Conservation (phyloP, 768 basidiomycete genomes). For the Panellus pusillus region DNA sequence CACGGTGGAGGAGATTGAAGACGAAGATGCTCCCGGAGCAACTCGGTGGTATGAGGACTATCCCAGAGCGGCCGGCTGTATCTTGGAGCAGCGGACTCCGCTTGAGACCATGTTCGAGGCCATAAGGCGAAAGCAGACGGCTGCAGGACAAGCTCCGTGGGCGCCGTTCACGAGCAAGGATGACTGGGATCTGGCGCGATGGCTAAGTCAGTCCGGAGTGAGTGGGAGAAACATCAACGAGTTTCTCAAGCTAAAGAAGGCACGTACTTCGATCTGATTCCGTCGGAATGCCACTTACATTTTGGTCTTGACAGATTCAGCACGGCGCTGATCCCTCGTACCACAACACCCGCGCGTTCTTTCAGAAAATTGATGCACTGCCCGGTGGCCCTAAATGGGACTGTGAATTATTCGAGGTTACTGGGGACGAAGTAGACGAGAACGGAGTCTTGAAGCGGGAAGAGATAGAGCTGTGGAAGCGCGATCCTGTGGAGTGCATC, state of each 20-base stretch:
- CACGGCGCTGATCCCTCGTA: not conserved
- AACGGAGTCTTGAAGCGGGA: slow-evolving; percentile 8
- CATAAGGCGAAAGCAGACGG: not conserved
- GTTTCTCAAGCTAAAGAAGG: slow-evolving; percentile 9
- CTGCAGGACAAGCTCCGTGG: not conserved
- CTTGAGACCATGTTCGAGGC: slow-evolving; percentile 7
- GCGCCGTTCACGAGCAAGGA: slow-evolving; percentile 10
- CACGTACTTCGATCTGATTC: not conserved
- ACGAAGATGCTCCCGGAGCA: slow-evolving; percentile 12
- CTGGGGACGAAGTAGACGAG: slow-evolving; percentile 21
- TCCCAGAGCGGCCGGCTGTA: not conserved
- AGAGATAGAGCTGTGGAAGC: slow-evolving; percentile 28
- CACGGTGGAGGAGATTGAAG: slow-evolving; percentile 5
- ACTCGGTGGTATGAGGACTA: slow-evolving; percentile 6
- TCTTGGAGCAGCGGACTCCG: not conserved
- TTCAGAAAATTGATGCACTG: slow-evolving; percentile 26
- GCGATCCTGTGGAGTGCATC: slow-evolving; percentile 27
- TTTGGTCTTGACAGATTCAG: not conserved
- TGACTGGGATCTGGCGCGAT: slow-evolving; percentile 13
- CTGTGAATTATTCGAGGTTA: slow-evolving; percentile 23
- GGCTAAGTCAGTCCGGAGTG: slow-evolving; percentile 9
- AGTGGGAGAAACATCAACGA: slow-evolving; percentile 4
- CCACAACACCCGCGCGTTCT: slow-evolving; percentile 14
- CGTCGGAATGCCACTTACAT: not conserved
- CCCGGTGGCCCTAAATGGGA: slow-evolving; percentile 23